A percentile compares a stretch with the other conserved stretches of the same genome.
Conservation (phyloP, 495 filamentous ascomycete species). For the Astrothelium subdiscretum region DNA sequence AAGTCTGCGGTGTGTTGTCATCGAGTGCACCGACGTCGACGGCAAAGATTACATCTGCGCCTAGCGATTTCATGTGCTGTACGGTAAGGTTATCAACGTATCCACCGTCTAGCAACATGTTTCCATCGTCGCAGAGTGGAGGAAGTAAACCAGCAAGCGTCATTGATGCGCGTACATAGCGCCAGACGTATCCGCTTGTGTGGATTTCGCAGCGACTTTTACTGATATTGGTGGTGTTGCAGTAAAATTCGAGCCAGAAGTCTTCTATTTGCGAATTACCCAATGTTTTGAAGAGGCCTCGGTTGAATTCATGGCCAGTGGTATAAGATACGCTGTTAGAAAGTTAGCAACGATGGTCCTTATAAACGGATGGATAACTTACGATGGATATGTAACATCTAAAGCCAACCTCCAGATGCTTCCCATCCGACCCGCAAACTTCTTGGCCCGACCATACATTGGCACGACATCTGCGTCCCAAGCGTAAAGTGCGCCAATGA, state of each 20-base stretch:
- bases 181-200: conserved; percentile 90
- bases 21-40: conserved; percentile 88
- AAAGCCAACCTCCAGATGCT: conserved; percentile 96
- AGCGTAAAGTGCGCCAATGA: conserved; percentile 91
- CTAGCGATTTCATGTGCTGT: conserved; percentile 89
- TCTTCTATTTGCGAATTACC: conserved; percentile 95
- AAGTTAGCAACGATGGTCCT: neutral
- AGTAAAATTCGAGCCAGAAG: conserved; percentile 98
- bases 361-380: neutral
- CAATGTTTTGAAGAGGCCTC: conserved; percentile 97
- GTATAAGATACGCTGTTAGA: conserved; percentile 58
- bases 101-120: conserved; percentile 89
- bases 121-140: conserved; percentile 90
- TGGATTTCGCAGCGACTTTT: conserved; percentile 83
- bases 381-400: conserved; percentile 81
- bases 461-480: conserved; percentile 94
- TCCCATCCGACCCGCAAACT: conserved; percentile 92
- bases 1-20: conserved; percentile 79
- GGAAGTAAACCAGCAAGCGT: conserved; percentile 84
- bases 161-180: conserved; percentile 93
- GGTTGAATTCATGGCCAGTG: conserved; percentile 97
- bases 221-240: conserved; percentile 96
- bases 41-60: conserved; percentile 87
- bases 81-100: conserved; percentile 97
- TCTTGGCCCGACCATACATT: conserved; percentile 92